A percentile compares a stretch with the other conserved stretches of the same genome.
Conservation (phyloP, 2,329 filamentous ascomycete species). For the Corniculantispora saksenae region DNA sequence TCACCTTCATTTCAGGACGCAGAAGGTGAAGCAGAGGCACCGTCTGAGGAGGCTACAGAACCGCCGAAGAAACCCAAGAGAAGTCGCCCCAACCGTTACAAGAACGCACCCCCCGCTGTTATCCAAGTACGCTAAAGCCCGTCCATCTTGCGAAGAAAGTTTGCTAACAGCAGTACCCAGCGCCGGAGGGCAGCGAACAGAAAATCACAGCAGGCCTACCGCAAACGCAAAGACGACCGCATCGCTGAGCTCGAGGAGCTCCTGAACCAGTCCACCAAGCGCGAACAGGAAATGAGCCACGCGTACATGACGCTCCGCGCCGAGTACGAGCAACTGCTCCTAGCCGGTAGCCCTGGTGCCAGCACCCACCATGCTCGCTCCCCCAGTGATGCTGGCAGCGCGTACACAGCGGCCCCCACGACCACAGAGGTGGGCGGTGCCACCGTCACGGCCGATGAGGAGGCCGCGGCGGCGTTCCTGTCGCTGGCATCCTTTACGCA, state of each 20-base stretch:
- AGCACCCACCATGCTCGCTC: not conserved
- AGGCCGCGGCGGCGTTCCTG: not conserved
- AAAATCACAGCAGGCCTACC: conserved; percentile 35
- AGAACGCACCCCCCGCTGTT: conserved; percentile 52
- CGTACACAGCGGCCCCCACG: not conserved
- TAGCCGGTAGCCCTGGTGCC: not conserved
- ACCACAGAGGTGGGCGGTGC: not conserved
- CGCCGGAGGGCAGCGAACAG: conserved; percentile 35
- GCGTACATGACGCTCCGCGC: conserved; percentile 54
- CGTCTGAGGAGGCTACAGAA: not conserved
- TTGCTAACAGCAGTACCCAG: conserved; percentile 19
- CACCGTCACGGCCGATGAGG: not conserved
- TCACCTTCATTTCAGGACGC: not conserved
- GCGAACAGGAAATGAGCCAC: conserved; percentile 55
- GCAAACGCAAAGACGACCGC: conserved; percentile 51
- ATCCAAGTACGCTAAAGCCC: conserved; percentile 42
- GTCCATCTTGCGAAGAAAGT: not conserved
- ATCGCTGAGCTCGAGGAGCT: conserved; percentile 63
- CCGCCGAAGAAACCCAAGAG: conserved; percentile 39
- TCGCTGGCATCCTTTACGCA: not conserved
- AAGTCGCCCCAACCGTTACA: conserved; percentile 54
- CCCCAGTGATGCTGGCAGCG: not conserved
- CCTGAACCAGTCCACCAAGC: conserved; percentile 53
- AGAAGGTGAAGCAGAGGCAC: not conserved
- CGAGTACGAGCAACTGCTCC: conserved; percentile 42